Base-by-base conservation (phyloP, 2,329 filamentous ascomycete species). In the Arthroderma sp. region DNA sequence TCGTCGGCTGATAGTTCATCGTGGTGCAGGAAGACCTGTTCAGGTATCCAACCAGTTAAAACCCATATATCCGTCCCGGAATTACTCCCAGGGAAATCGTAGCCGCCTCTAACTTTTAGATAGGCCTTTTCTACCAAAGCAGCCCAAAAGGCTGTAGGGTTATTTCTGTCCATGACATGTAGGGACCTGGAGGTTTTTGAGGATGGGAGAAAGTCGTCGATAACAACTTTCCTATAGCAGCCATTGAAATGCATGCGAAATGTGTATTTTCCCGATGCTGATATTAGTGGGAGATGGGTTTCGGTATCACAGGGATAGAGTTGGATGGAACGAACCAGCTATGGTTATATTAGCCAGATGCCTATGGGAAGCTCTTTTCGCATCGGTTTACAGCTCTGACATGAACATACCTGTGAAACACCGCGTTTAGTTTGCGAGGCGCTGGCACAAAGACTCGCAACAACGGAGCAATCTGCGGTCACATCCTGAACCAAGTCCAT, bases 31-130 rank as follows among this genome's bases (percentile, higher is more conserved):
- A 94, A 94, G 1, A 96, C 69, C 61, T 98, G 91, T 64, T 98
- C 88, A 0, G 91, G 91, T 41, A 98, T 87, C 91, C 91, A 98
- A 29, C 91, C 89, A 0, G 84, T 94, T 44, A 98, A 66, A 1
- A 93, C 82, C 78, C 86, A 94, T 3, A 98, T 67, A 63, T 98
- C 91, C 2, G 89, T 96, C 7, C 86, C 88, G 1, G 89, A 96
- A 61, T 96, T 96, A 57, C 91, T 96, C 5, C 91, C 91, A 0
- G 91, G 89, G 53, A 98, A 98, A 58, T 98, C 88, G 60, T 98
- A 98, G 31, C 91, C 91, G 29, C 91, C 91, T 45, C 89, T 78
- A 7, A 96, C 78, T 67, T 96, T 98, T 1, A 98, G 70, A 54
- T 98, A 98, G 0, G 91, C 91, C 59, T 98, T 98, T 60, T 98